Conservation (phyloP, 2,329 filamentous ascomycete genomes). For the Dichotomopilus funicola region DNA sequence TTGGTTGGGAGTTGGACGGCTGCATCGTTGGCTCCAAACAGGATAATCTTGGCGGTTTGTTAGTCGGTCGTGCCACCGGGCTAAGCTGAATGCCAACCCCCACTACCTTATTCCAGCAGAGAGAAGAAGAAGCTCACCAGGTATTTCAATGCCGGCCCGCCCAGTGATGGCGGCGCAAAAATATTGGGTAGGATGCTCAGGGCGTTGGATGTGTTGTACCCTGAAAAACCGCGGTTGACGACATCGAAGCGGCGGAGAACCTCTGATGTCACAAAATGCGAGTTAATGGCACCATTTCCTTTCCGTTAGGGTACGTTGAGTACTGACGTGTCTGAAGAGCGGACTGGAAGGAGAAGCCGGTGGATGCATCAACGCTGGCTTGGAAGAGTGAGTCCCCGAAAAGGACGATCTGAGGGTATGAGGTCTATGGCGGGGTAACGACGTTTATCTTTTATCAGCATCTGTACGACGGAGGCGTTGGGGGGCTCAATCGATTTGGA, state of each 20-base stretch:
- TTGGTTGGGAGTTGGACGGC: constrained; percentile 56
- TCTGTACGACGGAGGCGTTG: background rate
- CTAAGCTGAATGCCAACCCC: too few relatives aligned
- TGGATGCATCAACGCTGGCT: constrained; percentile 50
- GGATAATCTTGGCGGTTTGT: constrained; percentile 54
- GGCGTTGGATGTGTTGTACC: constrained; percentile 75
- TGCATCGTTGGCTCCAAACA: constrained; percentile 90
- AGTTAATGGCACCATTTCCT: too few relatives aligned
- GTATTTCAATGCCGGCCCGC: constrained; percentile 57
- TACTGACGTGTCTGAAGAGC: constrained; percentile 61
- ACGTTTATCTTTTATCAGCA: background rate
- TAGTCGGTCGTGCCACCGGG: too few relatives aligned
- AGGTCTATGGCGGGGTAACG: constrained; percentile 31
- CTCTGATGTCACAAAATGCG: constrained; percentile 38
- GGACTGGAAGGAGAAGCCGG: constrained; percentile 69
- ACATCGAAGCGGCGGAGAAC: constrained; percentile 76
- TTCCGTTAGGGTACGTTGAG: too few relatives aligned
- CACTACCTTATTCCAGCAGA: too few relatives aligned
- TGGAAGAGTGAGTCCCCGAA: constrained; percentile 90
- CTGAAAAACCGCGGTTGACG: constrained; percentile 79
- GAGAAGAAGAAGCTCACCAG: constrained; percentile 42
- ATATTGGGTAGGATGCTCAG: constrained; percentile 62
- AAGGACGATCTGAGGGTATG: constrained; percentile 70
- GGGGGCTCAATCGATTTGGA: background rate
- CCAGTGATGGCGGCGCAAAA: constrained; percentile 57